Base-by-base conservation (phyloP, 768 basidiomycete genomes). In the Hemileccinum impolitum region DNA sequence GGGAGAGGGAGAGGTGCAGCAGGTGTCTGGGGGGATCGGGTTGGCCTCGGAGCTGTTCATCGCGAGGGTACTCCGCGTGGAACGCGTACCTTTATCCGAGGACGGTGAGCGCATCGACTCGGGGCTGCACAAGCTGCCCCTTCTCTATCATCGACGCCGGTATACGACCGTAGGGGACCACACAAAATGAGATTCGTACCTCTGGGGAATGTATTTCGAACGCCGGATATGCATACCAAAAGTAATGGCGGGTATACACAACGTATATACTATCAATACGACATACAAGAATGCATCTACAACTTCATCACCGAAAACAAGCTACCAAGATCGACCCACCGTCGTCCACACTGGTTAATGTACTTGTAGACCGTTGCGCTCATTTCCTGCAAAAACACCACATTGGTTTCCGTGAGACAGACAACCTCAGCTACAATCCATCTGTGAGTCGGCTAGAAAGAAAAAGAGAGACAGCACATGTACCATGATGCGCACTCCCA, bases 231-330 rank as follows among this genome's bases (percentile, higher is more conserved):
- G 36, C 36, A 52, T 51, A 54, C 51, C 51, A 45, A 46, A 38
- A 36, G 23, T 31, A 32, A 45, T 38, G n/a, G 9, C n/a, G 37
- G 31, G 45, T 48, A 48, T 51, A 48, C 46, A 48, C 46, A 48
- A 17, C 28, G 10, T 46, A 17, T 57, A 42, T 46, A 50, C 43
- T 47, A 47, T 28, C 45, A 50, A 30, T 19, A 42, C 43, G 36
- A 17, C 31, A 10, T 53, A 18, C 38, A 9, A 9, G 26, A 28
- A 28, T 28, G 30, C 30, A 13, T 50, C 67, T 62, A 85, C 42
- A 82, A 26, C 56, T 80, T 86, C 82, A 94, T 86, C 62, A 83
- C 87, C 26, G 87, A 83, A 70, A 99, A 98, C 45, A 99, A 70
- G 4, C 74, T 61, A 32, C 75, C 72, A 57, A 99, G 76, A 57